Evolutionary conservation across 352 stramenopile species (phyloP).

Genomic region (Phytophthora meadii): DNA sequence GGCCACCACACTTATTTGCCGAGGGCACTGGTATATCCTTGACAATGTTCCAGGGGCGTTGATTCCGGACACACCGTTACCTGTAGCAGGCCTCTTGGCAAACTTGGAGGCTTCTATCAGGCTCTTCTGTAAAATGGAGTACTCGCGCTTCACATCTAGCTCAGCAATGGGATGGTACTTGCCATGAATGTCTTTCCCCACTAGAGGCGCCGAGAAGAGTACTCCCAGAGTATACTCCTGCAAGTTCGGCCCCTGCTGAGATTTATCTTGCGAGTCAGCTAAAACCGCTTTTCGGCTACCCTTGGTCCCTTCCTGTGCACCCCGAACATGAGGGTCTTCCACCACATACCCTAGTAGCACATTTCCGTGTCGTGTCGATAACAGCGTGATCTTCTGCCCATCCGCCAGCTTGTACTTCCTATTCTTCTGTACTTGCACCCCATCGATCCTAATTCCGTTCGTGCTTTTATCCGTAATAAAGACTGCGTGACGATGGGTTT

Average conservation of each 20-base stretch:
- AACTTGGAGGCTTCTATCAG: slow-evolving; percentile 77
- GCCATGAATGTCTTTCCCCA: slow-evolving; percentile 90
- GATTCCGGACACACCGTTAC: slow-evolving; percentile 20
- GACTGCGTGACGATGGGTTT: slow-evolving; percentile 49
- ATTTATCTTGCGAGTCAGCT: slow-evolving; percentile 56
- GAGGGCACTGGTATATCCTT: slow-evolving; percentile 65
- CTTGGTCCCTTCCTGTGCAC: slow-evolving; percentile 35
- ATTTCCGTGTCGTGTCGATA: slow-evolving; percentile 66
- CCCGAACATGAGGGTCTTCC: slow-evolving; percentile 74
- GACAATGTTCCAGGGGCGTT: slow-evolving; percentile 21
- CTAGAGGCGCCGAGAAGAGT: slow-evolving; percentile 94
- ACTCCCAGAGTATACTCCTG: slow-evolving; percentile 91
- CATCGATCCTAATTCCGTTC: slow-evolving; percentile 79
- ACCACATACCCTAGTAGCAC: slow-evolving; percentile 77
- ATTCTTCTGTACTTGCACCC: slow-evolving; percentile 52
- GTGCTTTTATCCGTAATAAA: slow-evolving; percentile 78
- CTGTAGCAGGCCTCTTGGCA: slow-evolving; percentile 44
- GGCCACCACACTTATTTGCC: slow-evolving; percentile 92
- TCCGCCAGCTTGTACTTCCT: slow-evolving; percentile 60
- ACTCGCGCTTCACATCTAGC: slow-evolving; percentile 83
- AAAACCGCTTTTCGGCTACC: slow-evolving; percentile 10
- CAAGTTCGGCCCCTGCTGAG: slow-evolving; percentile 59
- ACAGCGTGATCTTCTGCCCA: slow-evolving; percentile 74
- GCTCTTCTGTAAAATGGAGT: slow-evolving; percentile 81
- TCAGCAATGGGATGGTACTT: slow-evolving; percentile 92